Evolutionary conservation across 202 grass and related monocot species (phyloP), one percentile per base, ranked within the genome.

Genomic region (Panicum virgatum): DNA sequence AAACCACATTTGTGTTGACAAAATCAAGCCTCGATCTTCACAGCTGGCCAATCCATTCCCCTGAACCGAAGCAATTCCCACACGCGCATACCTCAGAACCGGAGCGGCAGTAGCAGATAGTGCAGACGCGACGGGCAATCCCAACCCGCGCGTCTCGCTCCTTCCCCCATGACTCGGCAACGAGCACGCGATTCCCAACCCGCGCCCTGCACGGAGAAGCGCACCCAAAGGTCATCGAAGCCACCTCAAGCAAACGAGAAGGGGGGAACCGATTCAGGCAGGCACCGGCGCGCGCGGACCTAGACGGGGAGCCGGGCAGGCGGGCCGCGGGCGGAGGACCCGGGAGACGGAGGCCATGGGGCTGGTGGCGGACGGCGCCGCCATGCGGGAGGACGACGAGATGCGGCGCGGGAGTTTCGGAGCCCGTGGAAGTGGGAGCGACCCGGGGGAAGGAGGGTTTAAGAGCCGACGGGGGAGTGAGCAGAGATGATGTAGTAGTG

Each of bases 311-410:
- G 54, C 43, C 30, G 39, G 18, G 78, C 29, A 60, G 57, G 9
- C 26, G 72, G 66, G 54, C 60, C 38, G 69, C 71, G 66, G 61
- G 78, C 39, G 80, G 64, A 98, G 89, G 53, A 89, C 88, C 68
- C 80, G 69, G 52, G 92, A 93, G 77, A 93, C 81, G 73, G 96
- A 98, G 6, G 92, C 87, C 90, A 91, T 86, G 75, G 87, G 68
- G 70, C 60, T 45, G 75, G 82, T 34, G 15, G 81, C 43, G 78
- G 76, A 16, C 12, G 62, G 34, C 58, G 39, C 66, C 85, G 45
- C 72, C 85, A 86, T 86, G 71, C 34, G 51, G 58, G 69, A 8
- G 50, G 27, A 42, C 62, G n/a, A n/a, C n/a, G 88, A 61, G 77
- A 53, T 71, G 73, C 37, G 30, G 36, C 3, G 75, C 57, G 74